These are phyloP conservation scores for Hawksworthiomyces lignivorus DNA, from an alignment of 2,329 filamentous ascomycete genomes.

Conservation along the genomic window DNA sequence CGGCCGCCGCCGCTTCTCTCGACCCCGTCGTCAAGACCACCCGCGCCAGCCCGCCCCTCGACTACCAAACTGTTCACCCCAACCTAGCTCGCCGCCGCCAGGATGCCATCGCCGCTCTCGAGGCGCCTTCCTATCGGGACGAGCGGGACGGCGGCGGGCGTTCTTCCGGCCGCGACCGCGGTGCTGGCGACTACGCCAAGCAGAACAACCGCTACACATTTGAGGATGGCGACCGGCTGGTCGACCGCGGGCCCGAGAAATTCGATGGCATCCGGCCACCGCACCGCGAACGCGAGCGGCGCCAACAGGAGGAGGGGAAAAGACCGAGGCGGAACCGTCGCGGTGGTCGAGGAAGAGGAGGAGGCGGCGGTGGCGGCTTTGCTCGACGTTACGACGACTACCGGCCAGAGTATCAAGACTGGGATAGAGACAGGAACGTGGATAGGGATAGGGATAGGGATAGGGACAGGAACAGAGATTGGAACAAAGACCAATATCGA, in stretches of 20 bases:
- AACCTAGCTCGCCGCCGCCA: conserved; percentile 59
- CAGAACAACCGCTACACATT: conserved; percentile 66
- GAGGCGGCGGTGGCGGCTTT: conserved; percentile 5
- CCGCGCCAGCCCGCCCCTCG: conserved; percentile 32
- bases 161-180: conserved; percentile 11
- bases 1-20: not conserved
- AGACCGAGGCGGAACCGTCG: conserved; percentile 25
- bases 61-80: conserved; percentile 52
- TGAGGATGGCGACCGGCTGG: conserved; percentile 56
- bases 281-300: conserved; percentile 39
- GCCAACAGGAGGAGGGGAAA: conserved; percentile 5
- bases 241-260: conserved; percentile 66
- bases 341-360: conserved; percentile 3
- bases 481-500: conserved; percentile 1
- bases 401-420: no score
- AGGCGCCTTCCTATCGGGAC: no score
- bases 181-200: conserved; percentile 28
- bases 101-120: conserved; percentile 38
- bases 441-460: no score
- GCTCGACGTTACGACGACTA: conserved; percentile 10
- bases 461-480: no score
- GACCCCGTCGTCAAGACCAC: conserved; percentile 24
- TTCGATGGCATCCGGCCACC: conserved; percentile 57
- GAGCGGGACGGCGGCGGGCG: not conserved
- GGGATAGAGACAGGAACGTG: no score